Evolutionary conservation across 345 rosid species (phyloP).

Genomic region (Aurinia saxatilis): DNA sequence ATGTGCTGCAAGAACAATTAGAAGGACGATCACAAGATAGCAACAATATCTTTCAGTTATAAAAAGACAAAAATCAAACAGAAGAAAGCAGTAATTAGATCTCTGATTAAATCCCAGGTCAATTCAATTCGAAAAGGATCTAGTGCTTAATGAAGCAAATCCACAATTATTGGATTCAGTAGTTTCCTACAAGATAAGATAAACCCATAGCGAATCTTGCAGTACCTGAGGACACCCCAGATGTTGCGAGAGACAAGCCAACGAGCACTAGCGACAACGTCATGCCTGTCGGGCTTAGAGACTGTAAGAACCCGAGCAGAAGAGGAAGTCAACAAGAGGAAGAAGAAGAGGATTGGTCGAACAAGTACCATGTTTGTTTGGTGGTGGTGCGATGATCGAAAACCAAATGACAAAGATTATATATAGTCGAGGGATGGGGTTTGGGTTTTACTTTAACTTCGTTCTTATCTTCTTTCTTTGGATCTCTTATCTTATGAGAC

Average conservation of each 20-base stretch:
- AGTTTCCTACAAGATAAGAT: no score
- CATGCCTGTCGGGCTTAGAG: constrained; percentile 51
- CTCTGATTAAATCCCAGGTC: no score
- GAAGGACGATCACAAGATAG: neutral
- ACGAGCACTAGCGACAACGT: constrained; percentile 62
- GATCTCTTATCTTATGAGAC: neutral
- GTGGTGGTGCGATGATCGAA: neutral
- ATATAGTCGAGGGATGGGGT: neutral
- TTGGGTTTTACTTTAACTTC: neutral
- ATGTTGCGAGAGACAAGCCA: constrained; percentile 78
- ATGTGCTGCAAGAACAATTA: constrained; percentile 50
- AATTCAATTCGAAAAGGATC: no score
- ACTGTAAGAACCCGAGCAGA: constrained; percentile 35
- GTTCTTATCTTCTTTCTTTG: neutral
- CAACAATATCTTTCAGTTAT: neutral
- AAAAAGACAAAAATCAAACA: no score
- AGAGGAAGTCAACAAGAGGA: constrained; percentile 14
- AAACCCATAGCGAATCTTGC: no score
- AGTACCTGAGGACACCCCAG: constrained; percentile 92
- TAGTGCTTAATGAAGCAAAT: neutral
- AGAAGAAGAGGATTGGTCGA: neutral
- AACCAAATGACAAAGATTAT: neutral
- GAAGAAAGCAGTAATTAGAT: no score
- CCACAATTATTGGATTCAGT: no score
- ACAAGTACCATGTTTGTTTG: constrained; percentile 17